Evolutionary conservation across 148 eudicot genomes (phyloP), one percentile per base, ranked within the genome.

Genomic region (Salicornia ramosissima): DNA sequence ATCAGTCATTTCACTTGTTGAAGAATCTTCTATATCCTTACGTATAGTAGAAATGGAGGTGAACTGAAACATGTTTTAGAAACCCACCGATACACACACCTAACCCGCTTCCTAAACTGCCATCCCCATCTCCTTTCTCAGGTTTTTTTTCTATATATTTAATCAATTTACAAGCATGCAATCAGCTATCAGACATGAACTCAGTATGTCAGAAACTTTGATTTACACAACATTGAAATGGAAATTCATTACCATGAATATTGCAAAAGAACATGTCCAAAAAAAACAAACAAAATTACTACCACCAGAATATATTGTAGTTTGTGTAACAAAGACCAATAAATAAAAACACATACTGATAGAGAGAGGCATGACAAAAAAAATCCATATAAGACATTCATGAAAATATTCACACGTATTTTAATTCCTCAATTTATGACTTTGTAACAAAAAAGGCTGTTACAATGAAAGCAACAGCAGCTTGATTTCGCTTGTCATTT

Each of bases 151-250:
- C 11, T 55, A 45, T 45, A 5, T 11, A 26, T 12, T 12, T 29
- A 55, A 55, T 63, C 28, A 56, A 54, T 25, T 31, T 69, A 54
- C 26, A 55, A 25, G 22, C 71, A 51, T 25, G 10, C 30, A 54
- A 36, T 21, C 18, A 45, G 22, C 10, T 12, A 28, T 14, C 13
- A 55, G 33, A 26, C 13, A 55, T 13, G 33, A 55, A 55, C 31
- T 26, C 10, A 14, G 18, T 21, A 25, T 2, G 13, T 13, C 16
- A 55, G 19, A 55, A 14, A 25, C 4, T 25, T 55, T 26, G 18
- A 4, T 36, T n/a, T n/a, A n/a, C n/a, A n/a, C n/a, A n/a, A n/a
- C n/a, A n/a, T n/a, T n/a, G n/a, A n/a, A n/a, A n/a, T n/a, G n/a
- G n/a, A n/a, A n/a, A 36, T 8, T 36, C 28, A 53, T 14, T 53